These are phyloP conservation scores for Paraphaeosphaeria minitans DNA, from an alignment of 2,329 filamentous ascomycete genomes.

Conservation along the genomic window DNA sequence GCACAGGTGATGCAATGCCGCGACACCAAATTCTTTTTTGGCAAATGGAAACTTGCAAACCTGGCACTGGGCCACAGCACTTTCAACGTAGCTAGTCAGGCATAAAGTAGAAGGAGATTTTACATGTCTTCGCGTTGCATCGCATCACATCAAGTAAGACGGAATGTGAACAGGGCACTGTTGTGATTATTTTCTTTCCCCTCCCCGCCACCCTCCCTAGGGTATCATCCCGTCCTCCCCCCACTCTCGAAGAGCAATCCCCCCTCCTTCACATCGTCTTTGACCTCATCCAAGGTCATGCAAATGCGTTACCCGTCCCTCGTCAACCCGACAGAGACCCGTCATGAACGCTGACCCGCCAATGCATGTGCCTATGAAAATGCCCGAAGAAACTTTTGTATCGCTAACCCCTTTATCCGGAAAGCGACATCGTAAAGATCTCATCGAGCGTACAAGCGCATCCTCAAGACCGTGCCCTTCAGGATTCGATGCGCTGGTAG, in stretches of 20 bases:
- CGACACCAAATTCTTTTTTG: no score
- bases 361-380: conserved; percentile 6
- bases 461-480: neutral
- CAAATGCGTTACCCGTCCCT: conserved; percentile 1
- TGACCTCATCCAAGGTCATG: conserved; percentile 8
- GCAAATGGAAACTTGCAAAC: no score
- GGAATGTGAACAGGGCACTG: neutral
- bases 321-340: conserved; percentile 4
- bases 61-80: no score
- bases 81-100: no score
- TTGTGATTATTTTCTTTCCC: neutral
- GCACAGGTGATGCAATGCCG: no score
- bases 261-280: neutral
- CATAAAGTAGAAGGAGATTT: no score
- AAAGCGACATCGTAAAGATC: conserved; percentile 1
- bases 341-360: conserved; percentile 5
- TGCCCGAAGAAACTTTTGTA: conserved; percentile 14
- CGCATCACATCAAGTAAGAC: neutral
- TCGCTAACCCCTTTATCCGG: conserved; percentile 3
- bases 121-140: neutral
- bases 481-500: conserved; percentile 74
- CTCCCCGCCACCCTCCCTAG: neutral
- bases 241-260: neutral
- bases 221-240: conserved; percentile 1
- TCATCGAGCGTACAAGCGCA: conserved; percentile 3